These are phyloP conservation scores for Xeromyces bisporus DNA, from an alignment of 495 filamentous ascomycete genomes.

Conservation along the genomic window DNA sequence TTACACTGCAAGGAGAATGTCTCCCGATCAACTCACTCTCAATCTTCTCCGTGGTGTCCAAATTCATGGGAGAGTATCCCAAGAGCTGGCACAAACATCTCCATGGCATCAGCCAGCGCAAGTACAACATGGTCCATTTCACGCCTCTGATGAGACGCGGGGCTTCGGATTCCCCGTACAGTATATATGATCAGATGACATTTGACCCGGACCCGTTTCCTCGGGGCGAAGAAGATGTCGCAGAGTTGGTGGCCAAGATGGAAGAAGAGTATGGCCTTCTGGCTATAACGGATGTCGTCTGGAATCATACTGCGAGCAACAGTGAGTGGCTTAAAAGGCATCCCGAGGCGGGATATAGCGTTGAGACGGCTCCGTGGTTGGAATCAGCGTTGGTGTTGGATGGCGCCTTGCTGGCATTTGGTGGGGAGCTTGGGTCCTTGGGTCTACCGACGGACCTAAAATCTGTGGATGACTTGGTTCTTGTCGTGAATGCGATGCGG, in stretches of 20 bases:
- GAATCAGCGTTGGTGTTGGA: constrained; percentile 79
- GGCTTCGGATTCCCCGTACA: constrained; percentile 89
- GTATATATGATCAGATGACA: constrained; percentile 74
- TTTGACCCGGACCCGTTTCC: constrained; percentile 79
- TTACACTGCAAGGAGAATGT: constrained; percentile 49
- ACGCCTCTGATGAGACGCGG: constrained; percentile 84
- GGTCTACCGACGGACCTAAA: constrained; percentile 60
- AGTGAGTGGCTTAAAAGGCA: constrained; percentile 88
- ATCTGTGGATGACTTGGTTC: constrained; percentile 53
- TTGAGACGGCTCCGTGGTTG: constrained; percentile 85
- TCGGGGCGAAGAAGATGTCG: constrained; percentile 69
- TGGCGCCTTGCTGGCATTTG: constrained; percentile 61
- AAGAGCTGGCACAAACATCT: constrained; percentile 79
- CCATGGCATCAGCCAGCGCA: constrained; percentile 65
- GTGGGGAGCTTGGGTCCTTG: constrained; percentile 45
- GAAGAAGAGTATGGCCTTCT: constrained; percentile 71
- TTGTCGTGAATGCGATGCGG: constrained; percentile 72
- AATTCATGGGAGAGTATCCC: constrained; percentile 91
- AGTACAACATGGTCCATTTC: constrained; percentile 99
- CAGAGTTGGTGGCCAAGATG: constrained; percentile 60
- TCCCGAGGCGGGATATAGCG: constrained; percentile 90
- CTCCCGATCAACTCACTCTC: constrained; percentile 76
- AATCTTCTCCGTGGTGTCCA: constrained; percentile 87
- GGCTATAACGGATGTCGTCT: constrained; percentile 89
- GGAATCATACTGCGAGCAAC: constrained; percentile 96